phyloP scores from a whole-genome alignment of 2,329 filamentous ascomycete species.

The Endocalyx cinctus region DNA sequence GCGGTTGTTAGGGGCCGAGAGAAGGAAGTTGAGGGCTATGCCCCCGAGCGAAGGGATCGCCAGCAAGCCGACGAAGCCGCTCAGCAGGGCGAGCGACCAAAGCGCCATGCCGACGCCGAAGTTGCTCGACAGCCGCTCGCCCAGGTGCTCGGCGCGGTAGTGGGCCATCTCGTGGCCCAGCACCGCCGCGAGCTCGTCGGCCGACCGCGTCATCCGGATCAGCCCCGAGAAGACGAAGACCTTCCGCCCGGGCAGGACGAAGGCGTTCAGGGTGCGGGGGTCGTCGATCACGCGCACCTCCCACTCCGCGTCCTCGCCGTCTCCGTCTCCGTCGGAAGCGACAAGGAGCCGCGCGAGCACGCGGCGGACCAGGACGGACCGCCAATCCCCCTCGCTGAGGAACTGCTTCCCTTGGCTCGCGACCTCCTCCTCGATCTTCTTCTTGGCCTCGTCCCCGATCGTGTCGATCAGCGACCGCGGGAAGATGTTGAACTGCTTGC shows the following conservation, averaged over 20 bases:
- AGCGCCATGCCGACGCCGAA: constrained; percentile 49
- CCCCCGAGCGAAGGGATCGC: constrained; percentile 36
- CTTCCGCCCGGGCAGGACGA: constrained; percentile 73
- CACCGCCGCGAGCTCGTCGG: constrained; percentile 69
- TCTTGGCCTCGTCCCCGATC: constrained; percentile 50
- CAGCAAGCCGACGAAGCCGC: constrained; percentile 39
- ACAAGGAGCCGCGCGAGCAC: constrained; percentile 66
- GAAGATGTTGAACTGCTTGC: constrained; percentile 69
- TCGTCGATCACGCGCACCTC: constrained; percentile 73
- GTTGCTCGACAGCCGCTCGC: constrained; percentile 55
- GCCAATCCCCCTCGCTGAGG: constrained; percentile 54
- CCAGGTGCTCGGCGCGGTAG: constrained; percentile 63
- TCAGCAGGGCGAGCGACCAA: constrained; percentile 45
- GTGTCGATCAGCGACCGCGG: constrained; percentile 49
- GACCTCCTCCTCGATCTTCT: constrained; percentile 51
- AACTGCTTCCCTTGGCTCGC: constrained; percentile 49
- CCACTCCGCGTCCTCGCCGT: constrained; percentile 57
- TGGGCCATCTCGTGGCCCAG: constrained; percentile 79
- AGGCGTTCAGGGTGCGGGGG: constrained; percentile 61
- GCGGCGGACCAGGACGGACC: constrained; percentile 52
- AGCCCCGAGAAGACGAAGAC: constrained; percentile 77
- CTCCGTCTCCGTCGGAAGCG: constrained; percentile 54
- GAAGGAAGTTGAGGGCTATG: constrained; percentile 57
- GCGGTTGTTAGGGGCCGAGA: constrained; percentile 63
- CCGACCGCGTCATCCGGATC: constrained; percentile 59